phyloP scores from a whole-genome alignment of 768 basidiomycete species.

The Tricholoma bakamatsutake region DNA sequence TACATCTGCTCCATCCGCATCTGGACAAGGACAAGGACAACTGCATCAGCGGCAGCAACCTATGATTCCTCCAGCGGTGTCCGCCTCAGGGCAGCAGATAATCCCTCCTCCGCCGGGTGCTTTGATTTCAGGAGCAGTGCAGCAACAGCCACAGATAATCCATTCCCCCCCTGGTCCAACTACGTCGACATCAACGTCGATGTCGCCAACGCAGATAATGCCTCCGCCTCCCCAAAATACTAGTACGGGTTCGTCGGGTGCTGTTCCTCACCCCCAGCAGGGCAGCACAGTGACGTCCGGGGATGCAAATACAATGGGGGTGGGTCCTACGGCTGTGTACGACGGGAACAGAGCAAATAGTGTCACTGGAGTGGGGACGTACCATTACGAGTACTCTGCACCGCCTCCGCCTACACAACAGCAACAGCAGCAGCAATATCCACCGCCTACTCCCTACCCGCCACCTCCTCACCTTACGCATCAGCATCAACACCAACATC shows the following conservation, averaged over 20 bases:
- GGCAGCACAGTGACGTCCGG: not conserved
- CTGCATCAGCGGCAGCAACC: conserved; percentile 9
- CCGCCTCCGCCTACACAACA: conserved; percentile 1
- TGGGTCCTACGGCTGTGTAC: not conserved
- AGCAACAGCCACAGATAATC: not conserved
- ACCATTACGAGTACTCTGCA: not conserved
- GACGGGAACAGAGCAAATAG: not conserved
- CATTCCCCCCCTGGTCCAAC: not conserved
- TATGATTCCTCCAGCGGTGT: conserved; percentile 15
- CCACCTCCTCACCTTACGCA: not conserved
- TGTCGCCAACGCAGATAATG: not conserved
- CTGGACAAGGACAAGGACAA: conserved; percentile 11
- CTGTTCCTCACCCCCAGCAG: not conserved
- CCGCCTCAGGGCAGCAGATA: conserved; percentile 8
- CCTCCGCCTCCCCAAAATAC: not conserved
- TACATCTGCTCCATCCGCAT: not conserved
- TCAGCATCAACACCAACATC: not conserved
- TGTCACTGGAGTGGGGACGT: not conserved
- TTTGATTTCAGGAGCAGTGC: not conserved
- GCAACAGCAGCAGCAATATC: conserved; percentile 3
- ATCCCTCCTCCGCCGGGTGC: not conserved
- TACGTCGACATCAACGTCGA: not conserved
- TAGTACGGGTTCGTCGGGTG: not conserved
- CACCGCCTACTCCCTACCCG: not conserved
- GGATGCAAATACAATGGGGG: not conserved